A percentile compares a stretch with the other conserved stretches of the same genome.
Conservation (phyloP, 2,329 filamentous ascomycete species). For the Fusarium sp. region DNA sequence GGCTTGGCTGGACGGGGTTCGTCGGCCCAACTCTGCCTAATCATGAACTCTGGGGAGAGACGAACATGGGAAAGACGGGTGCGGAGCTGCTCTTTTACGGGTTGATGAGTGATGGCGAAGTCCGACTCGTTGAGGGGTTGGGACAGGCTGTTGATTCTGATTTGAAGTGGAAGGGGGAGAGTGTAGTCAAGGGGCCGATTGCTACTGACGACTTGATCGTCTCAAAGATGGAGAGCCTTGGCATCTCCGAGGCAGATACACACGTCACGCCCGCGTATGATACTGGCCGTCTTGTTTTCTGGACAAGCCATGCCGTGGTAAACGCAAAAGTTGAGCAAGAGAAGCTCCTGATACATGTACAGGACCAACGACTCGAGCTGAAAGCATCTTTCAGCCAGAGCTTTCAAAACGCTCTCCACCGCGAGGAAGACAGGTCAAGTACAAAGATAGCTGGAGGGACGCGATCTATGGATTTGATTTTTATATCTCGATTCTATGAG, state of each 20-base stretch:
- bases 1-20: neutral
- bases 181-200: neutral
- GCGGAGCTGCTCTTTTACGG: neutral
- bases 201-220: fast-evolving
- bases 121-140: neutral
- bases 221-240: neutral
- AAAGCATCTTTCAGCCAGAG: neutral
- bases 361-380: neutral
- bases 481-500: neutral
- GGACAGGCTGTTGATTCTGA: neutral
- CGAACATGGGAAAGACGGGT: neutral
- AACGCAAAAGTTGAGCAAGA: neutral
- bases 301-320: neutral
- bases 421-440: neutral
- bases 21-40: neutral
- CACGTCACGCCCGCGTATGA: neutral
- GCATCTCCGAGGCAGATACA: neutral
- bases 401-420: neutral
- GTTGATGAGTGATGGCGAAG: neutral
- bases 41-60: neutral
- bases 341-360: neutral
- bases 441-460: too few relatives aligned
- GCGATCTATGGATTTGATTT: neutral
- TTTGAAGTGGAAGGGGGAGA: neutral
- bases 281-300: constrained; percentile 9